Conservation (phyloP, 768 basidiomycete species). For the Clitopilus hobsonii region DNA sequence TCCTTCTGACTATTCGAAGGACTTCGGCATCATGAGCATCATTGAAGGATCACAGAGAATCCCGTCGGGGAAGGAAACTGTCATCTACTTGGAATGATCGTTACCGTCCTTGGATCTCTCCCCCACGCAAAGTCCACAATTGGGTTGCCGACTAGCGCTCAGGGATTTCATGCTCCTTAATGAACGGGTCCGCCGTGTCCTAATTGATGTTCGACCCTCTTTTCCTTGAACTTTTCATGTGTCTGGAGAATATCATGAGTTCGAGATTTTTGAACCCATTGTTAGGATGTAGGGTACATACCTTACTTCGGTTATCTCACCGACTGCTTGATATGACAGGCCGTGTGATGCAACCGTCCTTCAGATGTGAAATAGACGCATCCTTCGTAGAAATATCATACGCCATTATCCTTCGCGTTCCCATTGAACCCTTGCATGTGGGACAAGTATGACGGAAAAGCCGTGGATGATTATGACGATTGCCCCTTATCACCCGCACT, state of each 20-base stretch:
- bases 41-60: constrained; percentile 6
- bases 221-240: too few relatives aligned
- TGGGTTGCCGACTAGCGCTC: neutral
- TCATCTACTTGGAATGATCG: constrained; percentile 12
- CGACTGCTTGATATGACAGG: neutral
- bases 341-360: neutral
- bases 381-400: neutral
- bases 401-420: neutral
- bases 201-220: too few relatives aligned
- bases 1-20: neutral
- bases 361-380: neutral
- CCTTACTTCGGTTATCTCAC: neutral
- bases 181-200: neutral
- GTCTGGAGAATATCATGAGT: too few relatives aligned
- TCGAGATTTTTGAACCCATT: too few relatives aligned
- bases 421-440: neutral
- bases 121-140: neutral
- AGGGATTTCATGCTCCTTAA: too few relatives aligned
- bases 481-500: neutral
- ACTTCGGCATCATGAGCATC: constrained; percentile 5
- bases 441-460: neutral
- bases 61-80: constrained; percentile 9
- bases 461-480: neutral
- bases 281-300: neutral
- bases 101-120: neutral